phyloP scores from a whole-genome alignment of 345 rosid species.

The Moricandia arvensis region DNA sequence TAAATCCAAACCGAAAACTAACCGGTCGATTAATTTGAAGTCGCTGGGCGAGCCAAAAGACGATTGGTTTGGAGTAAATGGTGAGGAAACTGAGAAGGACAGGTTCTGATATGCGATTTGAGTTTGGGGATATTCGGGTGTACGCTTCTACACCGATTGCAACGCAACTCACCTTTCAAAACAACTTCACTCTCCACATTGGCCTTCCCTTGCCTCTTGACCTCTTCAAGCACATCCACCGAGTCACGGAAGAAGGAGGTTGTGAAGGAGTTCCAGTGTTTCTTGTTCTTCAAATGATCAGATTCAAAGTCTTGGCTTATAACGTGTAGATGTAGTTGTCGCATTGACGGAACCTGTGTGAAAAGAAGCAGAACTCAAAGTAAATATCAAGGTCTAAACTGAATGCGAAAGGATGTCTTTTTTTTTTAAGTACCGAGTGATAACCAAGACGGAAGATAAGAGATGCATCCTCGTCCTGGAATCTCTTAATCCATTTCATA shows the following conservation, averaged over 20 bases:
- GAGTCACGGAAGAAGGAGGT: slow-evolving; percentile 78
- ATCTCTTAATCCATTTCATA: slow-evolving; percentile 67
- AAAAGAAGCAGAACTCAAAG: neutral
- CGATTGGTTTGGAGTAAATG: slow-evolving; percentile 47
- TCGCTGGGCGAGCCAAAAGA: slow-evolving; percentile 18
- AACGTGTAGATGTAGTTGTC: slow-evolving; percentile 88
- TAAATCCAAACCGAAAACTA: neutral
- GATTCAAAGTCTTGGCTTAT: slow-evolving; percentile 94
- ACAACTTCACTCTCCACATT: slow-evolving; percentile 43
- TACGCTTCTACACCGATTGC: slow-evolving; percentile 79
- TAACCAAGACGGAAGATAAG: slow-evolving; percentile 87
- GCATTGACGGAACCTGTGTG: slow-evolving; percentile 38
- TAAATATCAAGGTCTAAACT: neutral
- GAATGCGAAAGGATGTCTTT: neutral
- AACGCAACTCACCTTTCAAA: slow-evolving; percentile 70
- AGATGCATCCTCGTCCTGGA: slow-evolving; percentile 66
- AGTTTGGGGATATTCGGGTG: slow-evolving; percentile 89
- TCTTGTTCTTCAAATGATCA: slow-evolving; percentile 73
- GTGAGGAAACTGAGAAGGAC: slow-evolving; percentile 56
- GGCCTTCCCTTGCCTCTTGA: slow-evolving; percentile 56
- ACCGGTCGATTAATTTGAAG: neutral
- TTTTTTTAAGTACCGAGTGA: slow-evolving; percentile 72
- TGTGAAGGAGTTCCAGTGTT: slow-evolving; percentile 93
- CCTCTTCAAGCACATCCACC: slow-evolving; percentile 74
- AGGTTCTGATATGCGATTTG: slow-evolving; percentile 62